phyloP scores from a whole-genome alignment of 177 flowering plant species.

The Vitis hybrid region DNA sequence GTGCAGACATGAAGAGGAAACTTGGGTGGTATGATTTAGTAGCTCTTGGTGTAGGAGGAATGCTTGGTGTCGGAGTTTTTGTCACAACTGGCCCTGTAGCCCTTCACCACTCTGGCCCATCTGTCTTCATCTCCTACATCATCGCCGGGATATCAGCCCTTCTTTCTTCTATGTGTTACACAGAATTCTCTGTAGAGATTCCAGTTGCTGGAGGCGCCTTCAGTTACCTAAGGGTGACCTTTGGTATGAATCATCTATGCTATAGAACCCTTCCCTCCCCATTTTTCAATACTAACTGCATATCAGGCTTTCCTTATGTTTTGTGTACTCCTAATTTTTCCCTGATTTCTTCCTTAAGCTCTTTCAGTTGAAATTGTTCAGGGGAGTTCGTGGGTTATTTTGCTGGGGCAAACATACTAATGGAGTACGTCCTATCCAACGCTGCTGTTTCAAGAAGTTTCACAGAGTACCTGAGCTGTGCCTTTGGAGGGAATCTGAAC shows the following conservation, averaged over 20 bases:
- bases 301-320: not conserved
- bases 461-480: slow-evolving; percentile 58
- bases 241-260: slow-evolving; percentile 42
- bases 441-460: slow-evolving; percentile 90
- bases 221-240: slow-evolving; percentile 80
- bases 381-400: slow-evolving; percentile 87
- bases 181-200: slow-evolving; percentile 77
- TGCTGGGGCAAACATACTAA: slow-evolving; percentile 78
- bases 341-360: not conserved
- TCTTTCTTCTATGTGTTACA: slow-evolving; percentile 85
- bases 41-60: slow-evolving; percentile 84
- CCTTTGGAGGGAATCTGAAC: slow-evolving; percentile 53
- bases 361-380: slow-evolving; percentile 22
- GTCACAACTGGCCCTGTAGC: slow-evolving; percentile 79
- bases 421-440: slow-evolving; percentile 91
- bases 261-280: not conserved
- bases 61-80: slow-evolving; percentile 92
- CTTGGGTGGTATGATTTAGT: slow-evolving; percentile 73
- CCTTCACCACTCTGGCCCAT: slow-evolving; percentile 53
- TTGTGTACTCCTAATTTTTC: not conserved
- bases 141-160: slow-evolving; percentile 81
- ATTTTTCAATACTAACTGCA: not conserved
- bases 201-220: slow-evolving; percentile 96
- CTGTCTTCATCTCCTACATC: slow-evolving; percentile 71
- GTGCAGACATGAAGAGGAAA: slow-evolving; percentile 87